Base-by-base conservation (phyloP, 139 green algal species). In the Volvox africanus region DNA sequence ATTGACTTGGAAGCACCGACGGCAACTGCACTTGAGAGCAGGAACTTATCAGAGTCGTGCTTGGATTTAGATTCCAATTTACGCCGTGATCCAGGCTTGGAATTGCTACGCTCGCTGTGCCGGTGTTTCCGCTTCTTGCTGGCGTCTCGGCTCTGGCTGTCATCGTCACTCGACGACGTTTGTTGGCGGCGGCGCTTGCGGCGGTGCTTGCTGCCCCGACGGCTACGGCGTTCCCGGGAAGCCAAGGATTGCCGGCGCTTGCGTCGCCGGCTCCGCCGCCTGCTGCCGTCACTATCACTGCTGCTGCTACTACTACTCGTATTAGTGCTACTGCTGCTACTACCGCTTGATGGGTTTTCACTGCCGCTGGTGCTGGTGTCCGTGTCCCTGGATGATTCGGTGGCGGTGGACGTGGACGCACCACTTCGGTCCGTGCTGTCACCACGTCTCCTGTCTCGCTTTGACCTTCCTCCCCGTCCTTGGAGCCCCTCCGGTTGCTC, bases 1-100 rank as follows among this genome's bases (percentile, higher is more conserved):
- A 95, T 37, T 14, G 84, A 91, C n/a, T 88, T 90, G 37, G 69
- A 32, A 22, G 61, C 35, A 18, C 67, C 67, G 67, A 18, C 68
- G 65, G 17, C 67, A 24, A 28, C 44, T 76, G 62, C 21, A 20
- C 18, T n/a, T 9, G 73, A 32, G 16, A 44, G 73, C 28, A 55
- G 32, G 14, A 26, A 13, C 75, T 19, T 21, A 17, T n/a, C 71
- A 30, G 24, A 33, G 32, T 79, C 33, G 32, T 30, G 75, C 32
- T 81, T 81, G 30, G 75, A 81, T 30, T 35, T 55, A 5, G 75
- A 81, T 55, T 81, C 61, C 0, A 35, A 55, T 16, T 35, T 20
- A 35, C 32, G 50, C 30, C 50, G 61, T 33, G 75, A 81, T 55
- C 22, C 33, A 30, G 75, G 61, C 30, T 55, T 84, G 78, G 36